Conservation (phyloP, 768 basidiomycete genomes). For the Panaeolus papilionaceus region DNA sequence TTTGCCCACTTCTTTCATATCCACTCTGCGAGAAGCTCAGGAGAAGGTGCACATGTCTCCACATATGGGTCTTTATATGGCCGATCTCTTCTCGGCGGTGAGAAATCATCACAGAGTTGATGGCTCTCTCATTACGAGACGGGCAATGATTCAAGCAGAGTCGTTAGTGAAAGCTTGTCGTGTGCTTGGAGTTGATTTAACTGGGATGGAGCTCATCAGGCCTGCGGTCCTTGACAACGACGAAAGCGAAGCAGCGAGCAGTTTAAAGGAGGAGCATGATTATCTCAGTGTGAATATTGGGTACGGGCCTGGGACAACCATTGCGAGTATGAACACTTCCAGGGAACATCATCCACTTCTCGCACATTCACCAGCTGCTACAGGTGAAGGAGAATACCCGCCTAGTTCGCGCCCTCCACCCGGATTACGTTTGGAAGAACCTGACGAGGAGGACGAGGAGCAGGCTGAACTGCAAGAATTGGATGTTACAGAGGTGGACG, state of each 20-base stretch:
- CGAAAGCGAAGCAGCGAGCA: slow-evolving; percentile 6
- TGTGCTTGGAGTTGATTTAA: slow-evolving; percentile 65
- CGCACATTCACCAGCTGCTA: slow-evolving; percentile 16
- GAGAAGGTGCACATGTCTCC: slow-evolving; percentile 53
- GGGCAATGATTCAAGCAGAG: slow-evolving; percentile 66
- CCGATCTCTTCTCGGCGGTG: slow-evolving; percentile 76
- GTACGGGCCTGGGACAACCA: neutral
- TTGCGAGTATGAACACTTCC: slow-evolving; percentile 3
- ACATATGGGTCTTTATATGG: slow-evolving; percentile 64
- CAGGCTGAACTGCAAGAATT: slow-evolving; percentile 34
- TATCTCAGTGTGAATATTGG: slow-evolving; percentile 8
- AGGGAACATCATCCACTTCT: slow-evolving; percentile 1
- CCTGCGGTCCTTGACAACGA: slow-evolving; percentile 14
- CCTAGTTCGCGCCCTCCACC: neutral
- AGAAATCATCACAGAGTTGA: slow-evolving; percentile 76
- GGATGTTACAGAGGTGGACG: slow-evolving; percentile 77
- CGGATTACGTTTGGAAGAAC: slow-evolving; percentile 13
- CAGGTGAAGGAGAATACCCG: slow-evolving; percentile 12
- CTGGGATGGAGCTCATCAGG: slow-evolving; percentile 63
- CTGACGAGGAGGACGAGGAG: slow-evolving; percentile 13
- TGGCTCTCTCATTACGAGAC: slow-evolving; percentile 67
- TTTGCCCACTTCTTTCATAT: slow-evolving; percentile 39
- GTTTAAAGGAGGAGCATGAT: slow-evolving; percentile 19
- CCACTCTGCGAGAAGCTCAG: slow-evolving; percentile 36
- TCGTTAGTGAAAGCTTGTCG: slow-evolving; percentile 71